Percentiles rank a stretch among this genome's conserved stretches.
phyloP scores from a whole-genome alignment of 2,329 filamentous ascomycete genomes.

The Fusarium sp. region DNA sequence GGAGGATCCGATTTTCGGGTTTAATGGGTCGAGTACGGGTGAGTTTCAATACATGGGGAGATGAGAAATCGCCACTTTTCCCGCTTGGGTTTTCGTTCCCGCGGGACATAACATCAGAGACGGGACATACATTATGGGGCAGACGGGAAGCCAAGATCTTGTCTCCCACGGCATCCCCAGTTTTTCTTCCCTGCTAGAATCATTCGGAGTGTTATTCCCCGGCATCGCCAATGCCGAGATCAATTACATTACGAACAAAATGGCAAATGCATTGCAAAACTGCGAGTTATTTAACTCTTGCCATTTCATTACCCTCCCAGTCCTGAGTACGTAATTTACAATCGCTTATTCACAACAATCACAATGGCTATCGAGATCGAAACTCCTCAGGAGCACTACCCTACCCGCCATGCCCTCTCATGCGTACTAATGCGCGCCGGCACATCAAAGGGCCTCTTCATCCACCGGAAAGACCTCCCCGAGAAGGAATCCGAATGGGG shows the following conservation, averaged over 20 bases:
- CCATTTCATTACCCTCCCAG: not conserved
- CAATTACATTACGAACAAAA: not conserved
- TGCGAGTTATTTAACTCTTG: constrained; percentile 23
- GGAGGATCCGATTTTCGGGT: constrained; percentile 49
- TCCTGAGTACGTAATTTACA: not conserved
- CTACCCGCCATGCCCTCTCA: constrained; percentile 49
- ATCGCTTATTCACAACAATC: not conserved
- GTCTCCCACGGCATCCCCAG: constrained; percentile 5
- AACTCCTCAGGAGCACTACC: not conserved
- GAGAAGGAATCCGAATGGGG: constrained; percentile 58
- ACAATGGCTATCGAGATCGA: constrained; percentile 20
- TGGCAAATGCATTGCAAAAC: not conserved
- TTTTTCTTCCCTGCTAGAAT: constrained; percentile 6
- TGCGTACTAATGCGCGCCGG: constrained; percentile 72
- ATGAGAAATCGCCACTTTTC: constrained; percentile 1
- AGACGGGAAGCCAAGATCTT: not conserved
- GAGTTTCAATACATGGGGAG: constrained; percentile 34
- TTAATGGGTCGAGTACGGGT: constrained; percentile 48
- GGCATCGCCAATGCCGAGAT: not conserved
- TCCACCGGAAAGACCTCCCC: constrained; percentile 66
- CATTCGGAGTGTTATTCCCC: not conserved
- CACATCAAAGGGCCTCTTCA: constrained; percentile 71
- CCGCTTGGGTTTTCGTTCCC: not conserved
- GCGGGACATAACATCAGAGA: not conserved
- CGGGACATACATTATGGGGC: not conserved